A percentile compares a stretch with the other conserved stretches of the same genome.
Conservation (phyloP, 2,329 filamentous ascomycete species). For the Neonectria magnoliae region DNA sequence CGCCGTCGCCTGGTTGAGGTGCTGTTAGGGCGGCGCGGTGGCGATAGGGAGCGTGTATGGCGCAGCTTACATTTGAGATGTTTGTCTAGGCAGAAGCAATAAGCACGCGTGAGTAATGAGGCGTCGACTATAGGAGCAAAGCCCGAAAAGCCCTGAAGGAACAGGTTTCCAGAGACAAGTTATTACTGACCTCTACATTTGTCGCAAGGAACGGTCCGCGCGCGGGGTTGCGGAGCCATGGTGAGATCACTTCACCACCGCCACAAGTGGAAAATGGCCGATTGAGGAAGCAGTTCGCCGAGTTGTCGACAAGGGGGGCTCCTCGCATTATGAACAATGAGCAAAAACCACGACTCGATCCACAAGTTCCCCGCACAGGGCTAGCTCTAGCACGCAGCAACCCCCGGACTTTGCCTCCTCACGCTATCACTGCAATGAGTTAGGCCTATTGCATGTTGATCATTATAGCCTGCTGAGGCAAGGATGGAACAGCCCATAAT, state of each 20-base stretch:
- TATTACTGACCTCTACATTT: constrained; percentile 26
- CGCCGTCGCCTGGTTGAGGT: constrained; percentile 16
- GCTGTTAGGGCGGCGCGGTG: not conserved
- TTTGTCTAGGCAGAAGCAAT: constrained; percentile 16
- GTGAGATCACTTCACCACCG: no score
- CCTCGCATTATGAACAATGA: constrained; percentile 4
- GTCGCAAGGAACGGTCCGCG: constrained; percentile 28
- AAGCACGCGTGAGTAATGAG: not conserved
- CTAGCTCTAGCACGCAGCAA: not conserved
- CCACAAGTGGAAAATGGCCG: not conserved
- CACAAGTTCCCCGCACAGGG: constrained; percentile 16
- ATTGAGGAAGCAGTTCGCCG: constrained; percentile 29
- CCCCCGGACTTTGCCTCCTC: not conserved
- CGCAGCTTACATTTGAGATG: constrained; percentile 27
- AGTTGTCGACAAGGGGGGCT: constrained; percentile 1
- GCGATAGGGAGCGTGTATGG: not conserved
- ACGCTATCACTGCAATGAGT: not conserved
- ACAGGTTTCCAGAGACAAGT: no score
- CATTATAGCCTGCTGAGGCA: no score
- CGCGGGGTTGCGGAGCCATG: constrained; percentile 27
- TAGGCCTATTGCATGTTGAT: not conserved
- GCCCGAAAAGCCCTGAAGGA: no score
- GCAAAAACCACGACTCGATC: not conserved
- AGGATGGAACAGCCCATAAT: no score
- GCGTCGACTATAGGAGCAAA: not conserved